phyloP scores from a whole-genome alignment of 345 rosid species.

The Salix koriyanagi region DNA sequence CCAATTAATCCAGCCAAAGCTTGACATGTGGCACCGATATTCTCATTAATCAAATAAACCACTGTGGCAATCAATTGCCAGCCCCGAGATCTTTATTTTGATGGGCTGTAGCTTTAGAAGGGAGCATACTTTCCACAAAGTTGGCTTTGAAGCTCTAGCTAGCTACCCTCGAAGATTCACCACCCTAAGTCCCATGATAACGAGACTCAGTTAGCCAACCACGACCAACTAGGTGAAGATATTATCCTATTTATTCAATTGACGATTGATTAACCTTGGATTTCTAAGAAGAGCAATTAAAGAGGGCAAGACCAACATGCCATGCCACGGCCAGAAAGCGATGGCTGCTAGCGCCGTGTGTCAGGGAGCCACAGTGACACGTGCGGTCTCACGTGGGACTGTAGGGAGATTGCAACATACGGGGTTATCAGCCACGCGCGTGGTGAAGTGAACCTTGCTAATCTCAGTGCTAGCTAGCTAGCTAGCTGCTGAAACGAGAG shows the following conservation, averaged over 20 bases:
- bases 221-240: neutral
- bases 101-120: conserved; percentile 26
- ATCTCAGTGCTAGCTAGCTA: neutral
- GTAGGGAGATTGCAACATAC: conserved; percentile 24
- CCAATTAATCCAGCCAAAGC: neutral
- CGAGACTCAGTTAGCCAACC: neutral
- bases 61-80: neutral
- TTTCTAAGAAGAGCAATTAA: neutral
- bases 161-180: neutral
- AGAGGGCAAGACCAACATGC: conserved; percentile 32
- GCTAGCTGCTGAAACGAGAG: neutral
- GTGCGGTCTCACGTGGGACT: conserved; percentile 33
- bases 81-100: conserved; percentile 11
- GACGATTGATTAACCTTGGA: neutral
- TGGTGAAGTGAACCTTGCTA: neutral
- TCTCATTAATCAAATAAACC: conserved; percentile 16
- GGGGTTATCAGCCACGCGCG: conserved; percentile 14
- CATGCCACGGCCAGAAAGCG: conserved; percentile 29
- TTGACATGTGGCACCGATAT: conserved; percentile 21
- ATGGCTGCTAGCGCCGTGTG: conserved; percentile 17
- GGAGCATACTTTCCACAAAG: conserved; percentile 25
- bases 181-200: neutral
- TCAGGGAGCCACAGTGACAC: conserved; percentile 15
- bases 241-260: neutral
- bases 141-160: conserved; percentile 18